phyloP scores from a whole-genome alignment of 1,284 basidiomycete genomes.

The Anthracocystis walkeri region DNA sequence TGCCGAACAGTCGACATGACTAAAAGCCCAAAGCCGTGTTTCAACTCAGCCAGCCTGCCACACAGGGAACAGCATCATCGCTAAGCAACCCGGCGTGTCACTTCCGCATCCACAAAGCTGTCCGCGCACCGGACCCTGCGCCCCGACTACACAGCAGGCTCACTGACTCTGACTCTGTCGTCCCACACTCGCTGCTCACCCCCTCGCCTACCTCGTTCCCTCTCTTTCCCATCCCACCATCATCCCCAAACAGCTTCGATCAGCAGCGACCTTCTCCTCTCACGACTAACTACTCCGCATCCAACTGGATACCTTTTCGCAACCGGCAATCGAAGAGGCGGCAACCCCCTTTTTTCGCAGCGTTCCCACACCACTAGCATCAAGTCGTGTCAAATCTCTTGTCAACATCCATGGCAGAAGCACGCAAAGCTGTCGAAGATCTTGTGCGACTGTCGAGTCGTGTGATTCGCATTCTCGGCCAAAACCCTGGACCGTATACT shows the following conservation, averaged over 20 bases:
- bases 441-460: constrained; percentile 45
- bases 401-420: constrained; percentile 46
- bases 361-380: background rate
- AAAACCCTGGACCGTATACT: constrained; percentile 92
- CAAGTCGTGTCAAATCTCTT: background rate
- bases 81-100: background rate
- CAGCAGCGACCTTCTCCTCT: no score
- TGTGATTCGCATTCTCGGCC: constrained; percentile 71
- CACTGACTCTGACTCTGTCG: background rate
- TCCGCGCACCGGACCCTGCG: constrained; percentile 7
- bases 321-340: background rate
- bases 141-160: background rate
- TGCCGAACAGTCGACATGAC: no score
- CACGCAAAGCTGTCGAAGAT: constrained; percentile 47
- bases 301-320: background rate
- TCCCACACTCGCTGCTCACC: background rate
- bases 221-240: constrained; percentile 1
- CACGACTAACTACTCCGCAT: no score
- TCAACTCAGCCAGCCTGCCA: no score
- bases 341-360: no score
- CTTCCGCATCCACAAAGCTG: background rate
- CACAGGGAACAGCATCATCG: no score
- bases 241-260: background rate
- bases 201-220: background rate
- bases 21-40: background rate